Percentiles rank a stretch among this genome's conserved stretches.
These are phyloP conservation scores for Phytophthora constricta DNA, from an alignment of 352 stramenopile species.

Conservation along the genomic window DNA sequence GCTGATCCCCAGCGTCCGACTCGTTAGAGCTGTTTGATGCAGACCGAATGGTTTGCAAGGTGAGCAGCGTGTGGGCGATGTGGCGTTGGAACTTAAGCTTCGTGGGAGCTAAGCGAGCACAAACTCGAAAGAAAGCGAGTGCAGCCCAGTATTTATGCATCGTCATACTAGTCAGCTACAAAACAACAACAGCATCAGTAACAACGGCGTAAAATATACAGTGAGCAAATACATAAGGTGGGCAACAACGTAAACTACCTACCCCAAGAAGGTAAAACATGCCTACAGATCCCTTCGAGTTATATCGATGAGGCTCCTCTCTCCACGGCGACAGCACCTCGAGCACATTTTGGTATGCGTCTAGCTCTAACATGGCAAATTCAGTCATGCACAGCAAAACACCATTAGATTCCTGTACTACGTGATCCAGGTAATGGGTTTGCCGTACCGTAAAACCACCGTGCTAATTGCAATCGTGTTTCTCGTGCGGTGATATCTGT, in stretches of 20 bases:
- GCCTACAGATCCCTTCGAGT: constrained; percentile 1
- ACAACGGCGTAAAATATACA: background rate
- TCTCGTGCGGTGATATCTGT: constrained; percentile 19
- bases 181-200: constrained; percentile 4
- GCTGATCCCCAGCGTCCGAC: constrained; percentile 4
- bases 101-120: constrained; percentile 41
- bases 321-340: constrained; percentile 34
- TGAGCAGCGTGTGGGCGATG: constrained; percentile 47
- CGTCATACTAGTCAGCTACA: constrained; percentile 47
- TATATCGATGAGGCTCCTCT: constrained; percentile 13
- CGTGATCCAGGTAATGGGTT: too few species aligned
- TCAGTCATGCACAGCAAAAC: background rate
- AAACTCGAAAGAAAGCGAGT: constrained; percentile 56
- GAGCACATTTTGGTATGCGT: constrained; percentile 36
- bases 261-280: constrained; percentile 63
- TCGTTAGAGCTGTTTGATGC: constrained; percentile 35
- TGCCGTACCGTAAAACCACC: constrained; percentile 79
- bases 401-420: too few species aligned
- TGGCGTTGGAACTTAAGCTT: constrained; percentile 60
- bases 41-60: constrained; percentile 42
- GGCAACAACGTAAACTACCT: constrained; percentile 1
- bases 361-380: constrained; percentile 33
- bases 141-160: constrained; percentile 51
- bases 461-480: constrained; percentile 52
- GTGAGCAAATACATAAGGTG: background rate